Evolutionary conservation across 164 flowering plant genomes (phyloP), one percentile per base, ranked within the genome.

Genomic region (Vitis rupestris): DNA sequence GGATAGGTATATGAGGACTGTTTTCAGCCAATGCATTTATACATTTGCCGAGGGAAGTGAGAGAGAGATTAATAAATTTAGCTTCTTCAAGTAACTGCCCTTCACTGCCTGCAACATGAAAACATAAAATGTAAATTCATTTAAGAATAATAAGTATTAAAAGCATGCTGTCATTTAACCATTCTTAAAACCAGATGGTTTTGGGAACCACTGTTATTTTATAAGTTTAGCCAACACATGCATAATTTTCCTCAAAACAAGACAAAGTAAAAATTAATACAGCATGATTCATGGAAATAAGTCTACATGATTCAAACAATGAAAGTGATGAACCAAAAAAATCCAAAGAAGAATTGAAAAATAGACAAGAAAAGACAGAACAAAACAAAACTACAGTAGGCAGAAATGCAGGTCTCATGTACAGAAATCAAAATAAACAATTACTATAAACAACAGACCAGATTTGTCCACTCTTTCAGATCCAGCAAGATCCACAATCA

Each of bases 11-110:
- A 76, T 94, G 94, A 47, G 96, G 82, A 77, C 92, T 86, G 65
- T 87, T 90, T 77, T 92, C 97, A 56, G 98, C 97, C 81, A 94
- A 75, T 61, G 98, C 98, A 84, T 94, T 92, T 71, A 94, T 91
- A 68, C 98, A 94, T 80, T 94, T 94, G 54, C 98, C 98, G 47
- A 94, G 88, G 59, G 97, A 90, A 69, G 88, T 88, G 64, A 94
- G 97, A 73, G 98, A 94, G 66, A 94, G 94, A 82, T 94, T 94
- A 68, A 94, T 94, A 75, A 84, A 94, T 67, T 90, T 94, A 27
- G 98, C 92, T 84, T 94, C 98, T 74, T 94, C 98, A 52, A 90
- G 87, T 70, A 80, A 62, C 64, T 81, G 90, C 54, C 98, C 97
- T 79, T 92, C 94, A 63, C 93, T 89, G 56, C 98, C 98, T 94